Conservation (phyloP, 2,329 filamentous ascomycete species). For the Rhytidhysteron rufulum region DNA sequence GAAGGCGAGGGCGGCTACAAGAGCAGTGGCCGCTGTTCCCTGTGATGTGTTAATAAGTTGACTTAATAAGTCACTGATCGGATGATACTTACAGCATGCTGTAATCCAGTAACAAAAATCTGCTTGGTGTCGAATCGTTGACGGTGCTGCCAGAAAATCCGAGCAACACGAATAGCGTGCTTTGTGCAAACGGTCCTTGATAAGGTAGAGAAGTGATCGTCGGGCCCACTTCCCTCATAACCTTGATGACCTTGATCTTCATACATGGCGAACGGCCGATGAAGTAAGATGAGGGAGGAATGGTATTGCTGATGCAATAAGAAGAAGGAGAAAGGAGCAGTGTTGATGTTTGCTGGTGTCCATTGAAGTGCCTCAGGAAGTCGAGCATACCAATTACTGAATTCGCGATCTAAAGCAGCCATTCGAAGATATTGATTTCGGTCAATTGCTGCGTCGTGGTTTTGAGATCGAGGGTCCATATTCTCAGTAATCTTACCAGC, state of each 20-base stretch:
- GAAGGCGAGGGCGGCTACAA: slow-evolving; percentile 47
- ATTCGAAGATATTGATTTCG: slow-evolving; percentile 50
- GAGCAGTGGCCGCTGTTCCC: slow-evolving; percentile 52
- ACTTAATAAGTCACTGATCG: not conserved
- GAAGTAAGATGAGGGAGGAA: slow-evolving; percentile 50
- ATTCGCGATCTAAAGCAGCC: slow-evolving; percentile 50
- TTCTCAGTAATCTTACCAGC: slow-evolving; percentile 51
- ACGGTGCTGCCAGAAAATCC: slow-evolving; percentile 55
- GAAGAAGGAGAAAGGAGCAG: slow-evolving; percentile 45
- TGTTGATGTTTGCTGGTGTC: slow-evolving; percentile 33
- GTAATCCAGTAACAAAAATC: slow-evolving; percentile 49
- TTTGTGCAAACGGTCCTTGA: slow-evolving; percentile 53
- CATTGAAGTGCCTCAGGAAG: slow-evolving; percentile 44
- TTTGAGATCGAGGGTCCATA: slow-evolving; percentile 30
- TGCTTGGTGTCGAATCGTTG: slow-evolving; percentile 51
- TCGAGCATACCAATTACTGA: slow-evolving; percentile 53
- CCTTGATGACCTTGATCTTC: slow-evolving; percentile 36
- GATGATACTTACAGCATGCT: slow-evolving; percentile 42
- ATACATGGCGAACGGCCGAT: slow-evolving; percentile 53
- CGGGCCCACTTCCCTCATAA: slow-evolving; percentile 30
- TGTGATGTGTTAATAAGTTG: slow-evolving; percentile 5
- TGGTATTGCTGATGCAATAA: slow-evolving; percentile 56
- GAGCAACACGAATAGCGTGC: slow-evolving; percentile 51
- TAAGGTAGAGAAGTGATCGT: slow-evolving; percentile 44
- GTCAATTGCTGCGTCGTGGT: slow-evolving; percentile 33